Evolutionary conservation across 495 filamentous ascomycete species (phyloP), one percentile per base, ranked within the genome.

Genomic region (Letharia columbiana): DNA sequence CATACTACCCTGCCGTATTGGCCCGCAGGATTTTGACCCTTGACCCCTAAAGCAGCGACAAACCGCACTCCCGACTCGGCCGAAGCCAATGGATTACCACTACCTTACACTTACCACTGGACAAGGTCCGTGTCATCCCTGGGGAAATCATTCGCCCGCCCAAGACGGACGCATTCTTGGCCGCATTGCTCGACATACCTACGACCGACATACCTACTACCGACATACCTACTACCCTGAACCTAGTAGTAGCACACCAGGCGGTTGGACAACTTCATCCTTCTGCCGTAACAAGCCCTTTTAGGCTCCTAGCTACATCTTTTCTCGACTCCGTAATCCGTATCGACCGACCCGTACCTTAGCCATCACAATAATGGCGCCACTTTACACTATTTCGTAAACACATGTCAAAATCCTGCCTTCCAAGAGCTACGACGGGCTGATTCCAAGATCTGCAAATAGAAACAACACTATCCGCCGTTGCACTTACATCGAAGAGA

Each of bases 71-170:
- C 28, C 23, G 20, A 20, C 40, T 42, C 23, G 39, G 49, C 62
- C 62, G 23, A 57, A 40, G 37, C 37, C 39, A 44, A 35, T 12
- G 11, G 31, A 28, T 28, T 28, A 28, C 23, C 23, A 28, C 23
- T 28, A 28, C 23, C 23, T 28, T 28, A 28, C 23, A 0, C 23
- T 28, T 28, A 28, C 23, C 1, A 28, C 23, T 28, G 23, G 23
- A n/a, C 31, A 7, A 35, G 54, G 52, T 35, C 35, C 56, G 52
- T 65, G 64, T 47, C 64, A 65, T 65, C 64, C 64, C 57, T 59
- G 56, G 10, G 57, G 35, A 65, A 37, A 59, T 65, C 57, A 35
- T 10, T 47, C 20, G 41, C 40, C 63, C 28, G 41, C 63, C 15
- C 40, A 20, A 35, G 31, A 12, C 28, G 56, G 63, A 15, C 56